Base-by-base conservation (phyloP, 306 rosid genomes). In the Cucurbita argyrosperma region DNA sequence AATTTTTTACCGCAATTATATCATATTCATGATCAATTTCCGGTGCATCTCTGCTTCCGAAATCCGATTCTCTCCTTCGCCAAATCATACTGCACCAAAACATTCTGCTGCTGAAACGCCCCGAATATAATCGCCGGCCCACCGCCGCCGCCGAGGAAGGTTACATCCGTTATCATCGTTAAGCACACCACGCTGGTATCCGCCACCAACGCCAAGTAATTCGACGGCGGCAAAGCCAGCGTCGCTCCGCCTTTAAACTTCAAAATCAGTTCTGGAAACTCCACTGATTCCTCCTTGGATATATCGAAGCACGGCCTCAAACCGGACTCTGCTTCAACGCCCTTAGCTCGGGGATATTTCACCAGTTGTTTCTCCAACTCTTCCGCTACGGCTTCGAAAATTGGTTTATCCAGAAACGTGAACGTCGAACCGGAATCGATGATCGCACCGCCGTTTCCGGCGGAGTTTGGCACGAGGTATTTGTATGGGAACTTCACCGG, bases 51-150 rank as follows among this genome's bases (percentile, higher is more conserved):
- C 43, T 84, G 88, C 37, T 76, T 77, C 19, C 81, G 72, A 65
- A 92, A 92, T 19, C 96, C 98, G 39, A 90, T 82, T 75, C 87
- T 83, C 51, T 83, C 80, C 43, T 79, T 78, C 75, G 87, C 87
- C 89, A 92, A 85, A 77, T 92, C 96, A 50, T 83, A 92, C 67
- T 88, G 96, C 35, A 92, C 72, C 18, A 78, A 65, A 59, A 82
- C 84, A 83, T 92, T 82, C 80, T 82, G 90, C 78, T 92, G 98
- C 79, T 88, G 98, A 61, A 50, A 87, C 30, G 79, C 90, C 5
- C 98, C 98, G 37, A 92, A 70, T 6, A 92, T 86, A 1, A 92
- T 59, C 26, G 93, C 89, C 71, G 98, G 98, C 5, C 98, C 96
- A 1, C 64, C 35, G 0, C 35, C 16, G 8, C 4, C 1, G 4